phyloP scores from a whole-genome alignment of 257 asterid genomes.

The Nemophila menziesii region DNA sequence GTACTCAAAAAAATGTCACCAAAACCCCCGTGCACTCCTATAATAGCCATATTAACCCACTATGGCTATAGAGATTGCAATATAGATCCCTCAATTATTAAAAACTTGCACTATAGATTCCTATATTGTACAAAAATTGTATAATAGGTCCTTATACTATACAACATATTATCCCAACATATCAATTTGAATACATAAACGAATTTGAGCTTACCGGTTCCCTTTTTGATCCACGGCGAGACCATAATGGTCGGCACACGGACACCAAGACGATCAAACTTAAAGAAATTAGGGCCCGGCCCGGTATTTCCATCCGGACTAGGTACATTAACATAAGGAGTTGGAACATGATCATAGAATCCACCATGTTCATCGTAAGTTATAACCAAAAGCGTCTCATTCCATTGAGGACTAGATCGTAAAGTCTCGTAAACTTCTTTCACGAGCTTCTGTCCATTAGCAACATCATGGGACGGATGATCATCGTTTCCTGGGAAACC shows the following conservation, averaged over 20 bases:
- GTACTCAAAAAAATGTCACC: too few species aligned
- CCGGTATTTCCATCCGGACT: constrained; percentile 70
- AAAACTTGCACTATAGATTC: too few species aligned
- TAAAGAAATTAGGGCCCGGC: constrained; percentile 53
- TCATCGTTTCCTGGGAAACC: constrained; percentile 55
- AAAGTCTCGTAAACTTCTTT: constrained; percentile 62
- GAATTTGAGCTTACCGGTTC: constrained; percentile 32
- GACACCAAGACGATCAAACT: constrained; percentile 67
- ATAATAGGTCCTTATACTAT: too few species aligned
- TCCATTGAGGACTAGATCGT: constrained; percentile 58
- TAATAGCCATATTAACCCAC: too few species aligned
- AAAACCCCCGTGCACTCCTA: too few species aligned
- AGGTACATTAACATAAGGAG: constrained; percentile 46
- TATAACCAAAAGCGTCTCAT: constrained; percentile 41
- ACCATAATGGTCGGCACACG: constrained; percentile 70
- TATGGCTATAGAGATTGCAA: too few species aligned
- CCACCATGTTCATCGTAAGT: constrained; percentile 78
- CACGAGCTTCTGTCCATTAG: constrained; percentile 50
- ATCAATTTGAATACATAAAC: neutral
- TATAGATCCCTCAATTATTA: neutral
- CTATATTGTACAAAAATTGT: too few species aligned
- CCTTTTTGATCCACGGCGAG: constrained; percentile 80
- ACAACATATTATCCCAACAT: neutral
- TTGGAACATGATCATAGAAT: constrained; percentile 55
- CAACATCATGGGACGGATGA: constrained; percentile 70